These are phyloP conservation scores for Pseudogymnoascus sp. DNA, from an alignment of 2,329 filamentous ascomycete genomes.

Conservation along the genomic window DNA sequence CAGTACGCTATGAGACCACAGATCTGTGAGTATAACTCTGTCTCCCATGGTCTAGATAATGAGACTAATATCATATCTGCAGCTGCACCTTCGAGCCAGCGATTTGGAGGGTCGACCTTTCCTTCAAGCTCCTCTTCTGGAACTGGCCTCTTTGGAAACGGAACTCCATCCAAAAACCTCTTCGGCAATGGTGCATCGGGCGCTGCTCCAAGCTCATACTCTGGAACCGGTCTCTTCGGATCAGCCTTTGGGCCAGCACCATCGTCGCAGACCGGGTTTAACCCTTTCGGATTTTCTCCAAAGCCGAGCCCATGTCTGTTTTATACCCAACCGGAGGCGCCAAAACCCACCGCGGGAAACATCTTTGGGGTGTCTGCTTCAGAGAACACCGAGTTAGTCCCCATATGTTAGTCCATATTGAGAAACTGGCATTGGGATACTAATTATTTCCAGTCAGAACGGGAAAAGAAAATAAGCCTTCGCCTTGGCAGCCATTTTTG, in stretches of 20 bases:
- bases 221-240: background rate
- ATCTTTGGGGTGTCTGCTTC: background rate
- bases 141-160: background rate
- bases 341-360: background rate
- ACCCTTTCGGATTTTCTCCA: background rate
- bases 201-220: background rate
- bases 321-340: background rate
- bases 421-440: background rate
- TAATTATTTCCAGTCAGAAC: background rate
- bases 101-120: background rate
- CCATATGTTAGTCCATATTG: background rate
- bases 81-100: background rate
- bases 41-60: background rate
- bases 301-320: background rate
- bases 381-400: background rate
- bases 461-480: background rate
- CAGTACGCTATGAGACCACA: conserved; percentile 14
- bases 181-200: background rate
- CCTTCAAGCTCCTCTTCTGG: background rate
- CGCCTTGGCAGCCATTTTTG: background rate
- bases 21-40: background rate
- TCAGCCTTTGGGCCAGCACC: too few relatives aligned
- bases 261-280: background rate
- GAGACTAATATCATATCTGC: background rate
- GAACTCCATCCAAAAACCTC: background rate